Conservation (phyloP, 2,329 filamentous ascomycete genomes). For the Pseudohalonectria lignicola region DNA sequence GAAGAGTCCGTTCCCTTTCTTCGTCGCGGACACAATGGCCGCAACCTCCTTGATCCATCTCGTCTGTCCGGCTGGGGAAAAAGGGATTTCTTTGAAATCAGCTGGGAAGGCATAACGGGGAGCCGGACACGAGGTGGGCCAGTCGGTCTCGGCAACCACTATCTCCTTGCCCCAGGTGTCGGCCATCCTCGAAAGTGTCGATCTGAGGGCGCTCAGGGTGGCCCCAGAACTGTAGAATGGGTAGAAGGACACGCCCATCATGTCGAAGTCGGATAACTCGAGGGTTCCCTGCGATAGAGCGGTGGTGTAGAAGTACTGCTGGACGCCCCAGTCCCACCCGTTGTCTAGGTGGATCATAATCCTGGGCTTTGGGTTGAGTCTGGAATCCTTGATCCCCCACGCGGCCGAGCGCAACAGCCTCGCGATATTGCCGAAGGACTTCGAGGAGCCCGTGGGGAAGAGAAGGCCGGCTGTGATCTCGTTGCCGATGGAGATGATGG, state of each 20-base stretch:
- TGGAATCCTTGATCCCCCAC: constrained; percentile 53
- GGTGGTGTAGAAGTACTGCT: constrained; percentile 45
- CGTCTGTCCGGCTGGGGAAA: constrained; percentile 51
- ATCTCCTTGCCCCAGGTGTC: constrained; percentile 53
- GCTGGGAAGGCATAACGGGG: constrained; percentile 48
- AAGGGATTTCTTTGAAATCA: constrained; percentile 48
- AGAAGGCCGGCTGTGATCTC: constrained; percentile 60
- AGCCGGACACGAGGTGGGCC: constrained; percentile 52
- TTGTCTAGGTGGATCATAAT: constrained; percentile 69
- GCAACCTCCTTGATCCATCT: constrained; percentile 52
- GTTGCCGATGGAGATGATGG: constrained; percentile 62
- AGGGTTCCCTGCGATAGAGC: constrained; percentile 42
- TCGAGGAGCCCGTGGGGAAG: constrained; percentile 47
- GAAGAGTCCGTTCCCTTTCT: constrained; percentile 49
- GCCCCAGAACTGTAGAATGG: constrained; percentile 56
- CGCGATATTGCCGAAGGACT: constrained; percentile 42
- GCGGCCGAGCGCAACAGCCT: constrained; percentile 52
- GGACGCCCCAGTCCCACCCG: constrained; percentile 59
- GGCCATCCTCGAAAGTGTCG: constrained; percentile 46
- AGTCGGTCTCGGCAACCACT: constrained; percentile 61
- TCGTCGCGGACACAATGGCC: constrained; percentile 37
- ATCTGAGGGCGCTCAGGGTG: constrained; percentile 44
- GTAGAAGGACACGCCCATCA: constrained; percentile 65
- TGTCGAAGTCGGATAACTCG: constrained; percentile 47
- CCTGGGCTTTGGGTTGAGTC: constrained; percentile 43